phyloP scores from a whole-genome alignment of 352 stramenopile species.

The Phytophthora sp. region DNA sequence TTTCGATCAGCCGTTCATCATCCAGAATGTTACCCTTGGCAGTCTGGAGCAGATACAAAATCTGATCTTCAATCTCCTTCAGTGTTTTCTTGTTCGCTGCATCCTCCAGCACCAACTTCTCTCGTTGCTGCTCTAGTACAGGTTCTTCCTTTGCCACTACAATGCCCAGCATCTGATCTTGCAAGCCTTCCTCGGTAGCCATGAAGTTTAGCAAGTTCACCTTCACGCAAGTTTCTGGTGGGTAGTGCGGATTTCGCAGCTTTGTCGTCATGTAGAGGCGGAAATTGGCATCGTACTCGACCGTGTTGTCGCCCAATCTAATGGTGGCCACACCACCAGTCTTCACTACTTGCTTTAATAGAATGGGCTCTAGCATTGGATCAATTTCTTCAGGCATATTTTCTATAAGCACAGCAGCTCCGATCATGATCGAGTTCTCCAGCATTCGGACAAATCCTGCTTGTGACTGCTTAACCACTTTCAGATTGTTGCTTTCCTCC shows the following conservation, averaged over 20 bases:
- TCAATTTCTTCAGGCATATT: slow-evolving; percentile 95
- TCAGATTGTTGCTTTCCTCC: slow-evolving; percentile 90
- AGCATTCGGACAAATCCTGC: slow-evolving; percentile 94
- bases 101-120: slow-evolving; percentile 95
- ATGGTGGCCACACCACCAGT: slow-evolving; percentile 91
- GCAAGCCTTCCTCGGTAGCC: slow-evolving; percentile 93
- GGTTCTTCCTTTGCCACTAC: slow-evolving; percentile 94
- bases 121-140: slow-evolving; percentile 91
- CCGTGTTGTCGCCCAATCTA: slow-evolving; percentile 92
- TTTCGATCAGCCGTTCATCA: slow-evolving; percentile 95
- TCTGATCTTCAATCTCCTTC: slow-evolving; percentile 97
- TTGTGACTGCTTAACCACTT: slow-evolving; percentile 95
- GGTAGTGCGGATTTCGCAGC: slow-evolving; percentile 94
- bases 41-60: slow-evolving; percentile 92
- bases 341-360: slow-evolving; percentile 94
- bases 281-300: slow-evolving; percentile 95
- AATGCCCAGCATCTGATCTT: slow-evolving; percentile 97
- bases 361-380: slow-evolving; percentile 93
- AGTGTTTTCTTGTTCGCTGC: slow-evolving; percentile 94
- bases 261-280: slow-evolving; percentile 96
- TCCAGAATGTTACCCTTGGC: slow-evolving; percentile 96
- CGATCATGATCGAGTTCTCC: slow-evolving; percentile 96
- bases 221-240: slow-evolving; percentile 95
- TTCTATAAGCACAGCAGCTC: slow-evolving; percentile 92
- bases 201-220: slow-evolving; percentile 98